phyloP scores from a whole-genome alignment of 345 rosid genomes.

The Litchi chinensis region DNA sequence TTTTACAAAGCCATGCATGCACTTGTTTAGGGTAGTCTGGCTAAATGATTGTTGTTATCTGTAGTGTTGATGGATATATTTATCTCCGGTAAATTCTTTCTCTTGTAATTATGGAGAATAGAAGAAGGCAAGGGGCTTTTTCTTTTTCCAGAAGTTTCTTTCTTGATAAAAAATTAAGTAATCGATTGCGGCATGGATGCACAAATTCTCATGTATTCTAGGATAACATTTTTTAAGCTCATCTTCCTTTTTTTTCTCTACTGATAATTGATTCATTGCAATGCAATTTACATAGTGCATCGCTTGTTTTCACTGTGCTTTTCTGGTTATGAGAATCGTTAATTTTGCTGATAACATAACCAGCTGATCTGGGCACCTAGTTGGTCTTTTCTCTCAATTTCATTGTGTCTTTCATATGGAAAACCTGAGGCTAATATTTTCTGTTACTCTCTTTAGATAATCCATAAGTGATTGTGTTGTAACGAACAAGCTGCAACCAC shows the following conservation, averaged over 20 bases:
- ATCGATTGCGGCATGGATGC: not conserved
- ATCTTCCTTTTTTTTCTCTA: not conserved
- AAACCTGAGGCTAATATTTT: not conserved
- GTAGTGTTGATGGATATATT: not conserved
- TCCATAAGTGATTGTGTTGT: not conserved
- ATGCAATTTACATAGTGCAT: not conserved
- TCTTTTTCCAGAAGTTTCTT: not conserved
- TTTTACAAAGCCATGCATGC: not conserved
- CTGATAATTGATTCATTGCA: not conserved
- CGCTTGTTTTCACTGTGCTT: not conserved
- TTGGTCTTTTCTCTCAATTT: not conserved
- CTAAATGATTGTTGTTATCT: not conserved
- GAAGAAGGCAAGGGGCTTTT: not conserved
- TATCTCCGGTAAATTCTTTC: not conserved
- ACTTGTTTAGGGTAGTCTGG: not conserved
- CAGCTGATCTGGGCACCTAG: not conserved
- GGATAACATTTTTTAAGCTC: not conserved
- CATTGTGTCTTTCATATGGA: not conserved
- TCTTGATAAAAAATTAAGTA: not conserved
- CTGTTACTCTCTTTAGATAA: not conserved
- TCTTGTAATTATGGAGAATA: not conserved
- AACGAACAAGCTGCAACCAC: not conserved
- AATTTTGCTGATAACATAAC: not conserved
- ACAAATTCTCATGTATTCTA: not conserved
- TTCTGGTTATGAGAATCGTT: not conserved